Percentiles rank a stretch among this genome's conserved stretches.
These are phyloP conservation scores for Termitomyces sp. DNA, from an alignment of 768 basidiomycete species.

Conservation along the genomic window DNA sequence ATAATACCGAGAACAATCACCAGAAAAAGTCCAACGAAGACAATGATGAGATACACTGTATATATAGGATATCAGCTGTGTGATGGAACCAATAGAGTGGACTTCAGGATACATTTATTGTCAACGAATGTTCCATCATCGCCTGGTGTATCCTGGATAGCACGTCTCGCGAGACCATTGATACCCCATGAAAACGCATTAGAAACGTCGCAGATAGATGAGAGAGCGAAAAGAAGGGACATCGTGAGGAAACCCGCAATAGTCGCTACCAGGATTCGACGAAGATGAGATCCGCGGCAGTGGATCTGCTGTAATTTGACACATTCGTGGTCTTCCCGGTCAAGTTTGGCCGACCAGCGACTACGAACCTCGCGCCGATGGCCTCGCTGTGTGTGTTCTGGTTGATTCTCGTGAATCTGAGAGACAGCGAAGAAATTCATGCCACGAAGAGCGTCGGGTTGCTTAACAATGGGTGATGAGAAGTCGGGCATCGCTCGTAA, in stretches of 20 bases:
- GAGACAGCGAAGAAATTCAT: neutral
- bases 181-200: conserved; percentile 17
- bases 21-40: conserved; percentile 59
- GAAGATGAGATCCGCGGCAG: conserved; percentile 9
- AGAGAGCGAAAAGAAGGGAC: conserved; percentile 24
- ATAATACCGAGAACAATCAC: conserved; percentile 50
- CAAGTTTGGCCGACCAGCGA: neutral
- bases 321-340: neutral
- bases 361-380: neutral
- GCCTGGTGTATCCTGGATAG: conserved; percentile 16
- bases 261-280: conserved; percentile 29
- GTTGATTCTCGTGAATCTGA: neutral
- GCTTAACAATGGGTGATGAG: neutral
- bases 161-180: conserved; percentile 27
- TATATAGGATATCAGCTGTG: neutral
- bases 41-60: conserved; percentile 56
- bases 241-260: conserved; percentile 26
- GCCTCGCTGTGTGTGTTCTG: neutral
- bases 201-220: conserved; percentile 23
- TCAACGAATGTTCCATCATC: conserved; percentile 29
- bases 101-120: conserved; percentile 32
- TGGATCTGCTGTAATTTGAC: neutral
- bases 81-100: neutral
- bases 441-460: neutral
- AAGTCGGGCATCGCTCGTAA: neutral